Evolutionary conservation across 1,284 basidiomycete genomes (phyloP).

Genomic region (Fomitiporia mediterranea): DNA sequence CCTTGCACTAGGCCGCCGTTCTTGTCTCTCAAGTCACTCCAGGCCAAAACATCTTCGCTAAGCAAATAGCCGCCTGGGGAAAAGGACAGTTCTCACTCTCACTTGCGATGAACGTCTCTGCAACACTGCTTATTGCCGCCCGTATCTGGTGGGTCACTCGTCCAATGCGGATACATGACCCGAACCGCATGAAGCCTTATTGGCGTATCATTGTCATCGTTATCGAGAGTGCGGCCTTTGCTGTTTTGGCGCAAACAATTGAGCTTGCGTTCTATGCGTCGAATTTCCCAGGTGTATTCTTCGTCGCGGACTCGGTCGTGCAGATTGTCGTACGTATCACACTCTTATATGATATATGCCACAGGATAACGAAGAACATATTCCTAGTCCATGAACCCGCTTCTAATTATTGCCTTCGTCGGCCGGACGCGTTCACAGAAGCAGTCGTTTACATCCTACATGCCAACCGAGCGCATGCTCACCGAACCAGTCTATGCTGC

Average conservation of each 20-base stretch:
- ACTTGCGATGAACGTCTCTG: slow-evolving; percentile 2
- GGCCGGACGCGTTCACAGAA: not conserved
- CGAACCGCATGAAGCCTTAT: not conserved
- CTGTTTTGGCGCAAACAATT: not conserved
- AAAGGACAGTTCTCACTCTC: not conserved
- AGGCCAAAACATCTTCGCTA: slow-evolving; percentile 1
- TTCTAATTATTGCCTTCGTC: slow-evolving; percentile 1
- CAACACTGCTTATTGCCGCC: not conserved
- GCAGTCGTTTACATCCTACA: not conserved
- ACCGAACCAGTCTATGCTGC: not conserved
- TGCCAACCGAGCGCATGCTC: not conserved
- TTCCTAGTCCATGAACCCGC: slow-evolving; percentile 2
- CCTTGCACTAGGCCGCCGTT: not conserved
- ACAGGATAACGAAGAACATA: not conserved
- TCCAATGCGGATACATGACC: not conserved
- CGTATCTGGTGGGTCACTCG: slow-evolving; percentile 2
- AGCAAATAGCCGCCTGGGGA: not conserved
- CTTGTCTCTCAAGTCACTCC: not conserved
- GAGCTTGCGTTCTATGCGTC: slow-evolving; percentile 1
- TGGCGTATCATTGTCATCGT: slow-evolving; percentile 3
- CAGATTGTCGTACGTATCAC: slow-evolving; percentile 5
- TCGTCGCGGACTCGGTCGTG: not conserved
- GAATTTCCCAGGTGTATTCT: not conserved
- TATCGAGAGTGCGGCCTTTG: not conserved
- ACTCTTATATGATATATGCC: not conserved